A percentile compares a stretch with the other conserved stretches of the same genome.
phyloP scores from a whole-genome alignment of 805 yeast species.

The Candida germanica region DNA sequence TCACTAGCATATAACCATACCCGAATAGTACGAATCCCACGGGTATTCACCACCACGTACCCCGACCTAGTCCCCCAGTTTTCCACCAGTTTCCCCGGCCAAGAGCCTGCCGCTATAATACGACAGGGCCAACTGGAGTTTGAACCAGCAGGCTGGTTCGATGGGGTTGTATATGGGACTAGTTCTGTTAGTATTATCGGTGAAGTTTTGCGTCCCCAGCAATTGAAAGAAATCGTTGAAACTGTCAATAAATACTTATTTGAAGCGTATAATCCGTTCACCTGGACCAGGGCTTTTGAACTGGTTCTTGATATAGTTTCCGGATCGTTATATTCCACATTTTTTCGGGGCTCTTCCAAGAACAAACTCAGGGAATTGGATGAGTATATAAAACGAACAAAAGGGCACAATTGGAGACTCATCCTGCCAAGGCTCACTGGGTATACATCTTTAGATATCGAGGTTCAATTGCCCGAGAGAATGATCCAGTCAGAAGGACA shows the following conservation, averaged over 20 bases:
- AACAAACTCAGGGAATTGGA: conserved; percentile 41
- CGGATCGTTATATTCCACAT: conserved; percentile 28
- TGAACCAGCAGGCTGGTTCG: conserved; percentile 34
- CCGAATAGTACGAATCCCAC: conserved; percentile 64
- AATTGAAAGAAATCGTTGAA: conserved; percentile 41
- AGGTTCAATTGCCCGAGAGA: conserved; percentile 21
- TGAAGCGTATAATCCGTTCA: conserved; percentile 39
- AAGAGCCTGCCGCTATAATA: conserved; percentile 56
- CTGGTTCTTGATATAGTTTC: conserved; percentile 42
- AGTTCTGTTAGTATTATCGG: conserved; percentile 50
- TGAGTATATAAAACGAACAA: conserved; percentile 19
- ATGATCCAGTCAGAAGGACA: conserved; percentile 16
- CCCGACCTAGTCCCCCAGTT: conserved; percentile 53
- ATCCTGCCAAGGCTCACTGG: conserved; percentile 40
- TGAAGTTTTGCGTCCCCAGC: conserved; percentile 22
- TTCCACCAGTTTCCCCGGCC: conserved; percentile 54
- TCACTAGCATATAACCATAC: conserved; percentile 34
- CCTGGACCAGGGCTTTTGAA: conserved; percentile 24
- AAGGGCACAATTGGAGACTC: conserved; percentile 17
- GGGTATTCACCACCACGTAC: conserved; percentile 34
- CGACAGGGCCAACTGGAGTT: conserved; percentile 18
- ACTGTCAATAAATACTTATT: conserved; percentile 42
- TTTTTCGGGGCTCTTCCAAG: conserved; percentile 13
- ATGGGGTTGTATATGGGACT: conserved; percentile 47
- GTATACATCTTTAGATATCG: conserved; percentile 42